A percentile compares a stretch with the other conserved stretches of the same genome.
These are phyloP conservation scores for Gracilaria gracilis DNA, from an alignment of 23 red algal species.

Conservation along the genomic window DNA sequence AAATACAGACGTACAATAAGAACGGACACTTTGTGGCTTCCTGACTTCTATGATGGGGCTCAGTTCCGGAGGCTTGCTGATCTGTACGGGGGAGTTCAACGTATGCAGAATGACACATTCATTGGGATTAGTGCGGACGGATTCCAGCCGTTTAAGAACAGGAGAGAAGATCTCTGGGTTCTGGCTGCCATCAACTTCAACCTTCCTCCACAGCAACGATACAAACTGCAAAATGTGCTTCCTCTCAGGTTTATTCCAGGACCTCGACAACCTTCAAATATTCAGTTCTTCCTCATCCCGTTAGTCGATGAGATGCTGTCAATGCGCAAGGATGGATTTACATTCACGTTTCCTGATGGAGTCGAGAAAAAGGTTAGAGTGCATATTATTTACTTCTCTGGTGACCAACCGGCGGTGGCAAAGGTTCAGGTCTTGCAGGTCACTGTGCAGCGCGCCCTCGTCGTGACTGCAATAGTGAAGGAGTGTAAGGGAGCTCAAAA, in stretches of 20 bases:
- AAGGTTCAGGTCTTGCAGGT: neutral
- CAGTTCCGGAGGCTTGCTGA: neutral
- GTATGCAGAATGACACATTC: slow-evolving; percentile 29
- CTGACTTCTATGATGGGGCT: neutral
- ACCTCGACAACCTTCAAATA: neutral
- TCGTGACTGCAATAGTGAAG: slow-evolving; percentile 1
- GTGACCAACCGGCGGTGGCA: neutral
- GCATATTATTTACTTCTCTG: neutral
- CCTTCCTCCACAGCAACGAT: neutral
- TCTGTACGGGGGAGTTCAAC: neutral
- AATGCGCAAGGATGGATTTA: neutral
- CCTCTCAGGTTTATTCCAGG: slow-evolving; percentile 20
- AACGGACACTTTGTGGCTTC: neutral
- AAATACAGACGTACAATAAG: neutral
- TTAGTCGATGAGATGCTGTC: neutral
- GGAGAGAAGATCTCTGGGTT: neutral
- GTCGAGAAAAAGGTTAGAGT: neutral
- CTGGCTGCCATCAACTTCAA: slow-evolving; percentile 15
- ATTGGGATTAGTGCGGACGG: neutral
- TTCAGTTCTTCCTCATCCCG: slow-evolving; percentile 9
- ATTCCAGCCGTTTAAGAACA: slow-evolving; percentile 3
- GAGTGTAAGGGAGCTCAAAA: neutral
- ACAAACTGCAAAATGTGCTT: slow-evolving; percentile 4
- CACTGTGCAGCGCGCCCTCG: neutral
- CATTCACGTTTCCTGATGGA: neutral